Conservation (phyloP, 2,329 filamentous ascomycete genomes). For the Cladosporium sphaerospermum region DNA sequence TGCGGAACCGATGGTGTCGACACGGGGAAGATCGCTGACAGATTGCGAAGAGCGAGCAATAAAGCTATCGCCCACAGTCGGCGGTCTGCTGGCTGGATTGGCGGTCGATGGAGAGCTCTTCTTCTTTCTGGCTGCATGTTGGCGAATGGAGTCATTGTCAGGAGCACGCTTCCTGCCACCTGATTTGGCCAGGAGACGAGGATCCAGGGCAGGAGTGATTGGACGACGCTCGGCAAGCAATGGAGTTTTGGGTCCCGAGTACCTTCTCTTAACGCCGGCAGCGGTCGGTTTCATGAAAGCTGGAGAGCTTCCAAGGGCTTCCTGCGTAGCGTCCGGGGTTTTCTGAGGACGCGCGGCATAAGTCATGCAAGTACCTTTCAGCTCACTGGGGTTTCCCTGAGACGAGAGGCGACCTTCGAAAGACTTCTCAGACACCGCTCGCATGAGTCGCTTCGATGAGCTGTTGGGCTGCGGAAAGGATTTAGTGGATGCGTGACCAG, state of each 20-base stretch:
- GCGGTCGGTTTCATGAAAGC: constrained; percentile 3
- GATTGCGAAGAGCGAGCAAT: constrained; percentile 9
- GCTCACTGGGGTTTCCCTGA: background rate
- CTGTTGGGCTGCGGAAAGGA: constrained; percentile 22
- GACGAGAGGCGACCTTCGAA: background rate
- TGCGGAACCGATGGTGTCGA: background rate
- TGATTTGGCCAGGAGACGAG: background rate
- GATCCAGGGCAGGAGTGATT: background rate
- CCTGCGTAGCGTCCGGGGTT: background rate
- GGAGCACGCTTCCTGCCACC: background rate
- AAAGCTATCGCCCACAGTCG: background rate
- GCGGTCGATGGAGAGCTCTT: too few species aligned
- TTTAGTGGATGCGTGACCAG: constrained; percentile 6
- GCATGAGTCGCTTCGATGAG: constrained; percentile 22
- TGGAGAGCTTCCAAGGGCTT: constrained; percentile 5
- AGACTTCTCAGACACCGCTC: background rate
- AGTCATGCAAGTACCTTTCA: background rate
- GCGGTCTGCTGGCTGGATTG: background rate
- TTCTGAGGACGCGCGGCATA: background rate
- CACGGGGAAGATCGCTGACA: constrained; percentile 5
- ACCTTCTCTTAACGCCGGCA: background rate
- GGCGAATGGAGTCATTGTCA: background rate
- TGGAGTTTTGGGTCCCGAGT: background rate
- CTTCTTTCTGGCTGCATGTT: background rate
- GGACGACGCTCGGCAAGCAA: background rate